phyloP scores from a whole-genome alignment of 2,329 filamentous ascomycete species.

The Rhynchosporium graminicola region DNA sequence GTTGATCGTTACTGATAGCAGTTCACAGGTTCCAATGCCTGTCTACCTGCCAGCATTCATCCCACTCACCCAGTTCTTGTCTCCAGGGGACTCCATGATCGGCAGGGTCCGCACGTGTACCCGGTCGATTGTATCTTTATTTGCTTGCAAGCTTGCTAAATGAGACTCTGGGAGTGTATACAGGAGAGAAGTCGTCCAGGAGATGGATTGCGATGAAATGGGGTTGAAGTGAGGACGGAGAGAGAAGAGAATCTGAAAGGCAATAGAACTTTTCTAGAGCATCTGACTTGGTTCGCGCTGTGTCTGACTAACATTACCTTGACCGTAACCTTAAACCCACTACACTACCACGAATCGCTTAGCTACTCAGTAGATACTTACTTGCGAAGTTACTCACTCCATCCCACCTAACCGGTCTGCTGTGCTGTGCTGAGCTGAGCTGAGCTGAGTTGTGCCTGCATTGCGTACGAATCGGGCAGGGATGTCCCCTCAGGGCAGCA shows the following conservation, averaged over 20 bases:
- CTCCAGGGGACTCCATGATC: slow-evolving; percentile 39
- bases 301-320: too few relatives aligned
- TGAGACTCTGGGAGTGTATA: too few relatives aligned
- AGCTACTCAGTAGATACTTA: too few relatives aligned
- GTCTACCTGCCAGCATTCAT: slow-evolving; percentile 3
- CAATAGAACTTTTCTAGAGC: too few relatives aligned
- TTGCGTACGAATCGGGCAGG: slow-evolving; percentile 14
- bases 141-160: too few relatives aligned
- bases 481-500: not conserved
- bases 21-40: slow-evolving; percentile 25
- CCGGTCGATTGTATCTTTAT: not conserved
- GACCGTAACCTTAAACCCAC: too few relatives aligned
- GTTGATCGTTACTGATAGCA: slow-evolving; percentile 19
- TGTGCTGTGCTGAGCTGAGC: not conserved
- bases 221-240: too few relatives aligned
- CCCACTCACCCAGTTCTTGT: slow-evolving; percentile 52
- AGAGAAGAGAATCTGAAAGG: too few relatives aligned
- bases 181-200: too few relatives aligned
- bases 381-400: not conserved
- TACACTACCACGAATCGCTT: too few relatives aligned
- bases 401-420: not conserved
- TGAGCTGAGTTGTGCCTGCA: not conserved
- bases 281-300: too few relatives aligned
- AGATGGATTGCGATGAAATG: too few relatives aligned
- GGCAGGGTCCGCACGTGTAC: slow-evolving; percentile 1